Conservation (phyloP, 2,329 filamentous ascomycete genomes). For the Laburnicola sp. region DNA sequence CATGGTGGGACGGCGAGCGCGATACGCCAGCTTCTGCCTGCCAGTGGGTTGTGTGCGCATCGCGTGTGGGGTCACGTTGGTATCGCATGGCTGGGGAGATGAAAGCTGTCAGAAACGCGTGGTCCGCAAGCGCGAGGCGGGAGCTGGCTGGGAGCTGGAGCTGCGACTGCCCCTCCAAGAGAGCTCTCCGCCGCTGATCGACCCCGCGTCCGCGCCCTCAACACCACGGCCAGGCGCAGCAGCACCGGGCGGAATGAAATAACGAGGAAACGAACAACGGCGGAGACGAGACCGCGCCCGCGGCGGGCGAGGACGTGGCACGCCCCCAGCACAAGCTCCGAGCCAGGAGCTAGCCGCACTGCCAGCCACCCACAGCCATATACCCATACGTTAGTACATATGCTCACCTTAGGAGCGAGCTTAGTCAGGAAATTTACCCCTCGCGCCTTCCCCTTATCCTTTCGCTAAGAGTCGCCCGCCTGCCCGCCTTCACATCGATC, state of each 20-base stretch:
- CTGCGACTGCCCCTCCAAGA: no score
- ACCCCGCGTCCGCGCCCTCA: no score
- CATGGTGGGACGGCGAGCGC: slow-evolving; percentile 32
- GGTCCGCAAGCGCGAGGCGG: no score
- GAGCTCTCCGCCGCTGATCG: no score
- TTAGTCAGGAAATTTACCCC: slow-evolving; percentile 8
- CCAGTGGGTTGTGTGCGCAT: no score
- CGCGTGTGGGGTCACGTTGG: no score
- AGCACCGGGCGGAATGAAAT: no score
- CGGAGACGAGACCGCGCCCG: slow-evolving; percentile 7
- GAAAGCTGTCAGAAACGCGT: no score
- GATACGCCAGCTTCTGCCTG: no score
- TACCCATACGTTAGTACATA: neutral
- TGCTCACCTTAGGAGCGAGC: neutral
- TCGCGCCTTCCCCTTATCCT: slow-evolving; percentile 16
- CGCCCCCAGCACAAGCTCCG: slow-evolving; percentile 20
- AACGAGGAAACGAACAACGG: slow-evolving; percentile 3
- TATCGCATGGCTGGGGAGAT: no score
- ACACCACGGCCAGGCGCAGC: no score
- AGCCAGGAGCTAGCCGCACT: slow-evolving; percentile 11
- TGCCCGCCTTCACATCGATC: slow-evolving; percentile 18
- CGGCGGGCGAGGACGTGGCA: slow-evolving; percentile 15
- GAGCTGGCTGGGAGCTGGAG: no score
- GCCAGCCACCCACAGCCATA: neutral
- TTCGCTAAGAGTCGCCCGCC: slow-evolving; percentile 25